Base-by-base conservation (phyloP, 2,329 filamentous ascomycete species). In the Colletotrichum filicis region DNA sequence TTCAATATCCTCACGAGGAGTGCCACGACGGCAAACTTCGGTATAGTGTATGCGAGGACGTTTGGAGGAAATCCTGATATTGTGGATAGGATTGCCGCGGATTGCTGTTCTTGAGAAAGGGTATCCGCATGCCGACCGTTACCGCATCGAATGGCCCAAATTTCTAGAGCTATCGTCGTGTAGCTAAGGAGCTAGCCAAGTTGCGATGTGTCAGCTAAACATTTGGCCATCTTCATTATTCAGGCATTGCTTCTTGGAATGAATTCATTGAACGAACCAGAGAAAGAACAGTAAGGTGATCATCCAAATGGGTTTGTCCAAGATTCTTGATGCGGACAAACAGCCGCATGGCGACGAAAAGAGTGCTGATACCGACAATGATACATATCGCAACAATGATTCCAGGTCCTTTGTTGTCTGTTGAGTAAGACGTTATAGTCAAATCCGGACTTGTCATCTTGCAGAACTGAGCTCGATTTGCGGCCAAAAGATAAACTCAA, bases 21-120 rank as follows among this genome's bases (percentile, higher is more conserved):
- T 6, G 68, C 61, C 6, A 79, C 73, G 46, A 78, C 78, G 19
- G 79, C 79, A 4, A 81, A 70, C 60, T 81, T 81, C 1, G 79
- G 79, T 3, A 81, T 24, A 2, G 75, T 76, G 53, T 79, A 78
- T 5, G 79, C 76, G 24, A 78, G 49, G 49, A 81, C 75, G 14
- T 79, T 78, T 3, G 79, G 78, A 14, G 73, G 67, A 68, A 79
- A 80, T 30, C 75, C 78, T 3, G 76, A 73, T 55, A 76, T 76
- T 1, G 77, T 80, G 69, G 75, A 81, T 6, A 75, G 52, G n/a
- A 76, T 66, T 9, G 58, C 66, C 4, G 58, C 66, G 2, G 66
- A 68, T n/a, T 68, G 46, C n/a, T 68, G 66, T 19, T 56, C 6
- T 1, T 2, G 9, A 8, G 58, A 68, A 6, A 68, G 46, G 2